Conservation (phyloP, 495 filamentous ascomycete genomes). For the Stereocaulon alpinum region DNA sequence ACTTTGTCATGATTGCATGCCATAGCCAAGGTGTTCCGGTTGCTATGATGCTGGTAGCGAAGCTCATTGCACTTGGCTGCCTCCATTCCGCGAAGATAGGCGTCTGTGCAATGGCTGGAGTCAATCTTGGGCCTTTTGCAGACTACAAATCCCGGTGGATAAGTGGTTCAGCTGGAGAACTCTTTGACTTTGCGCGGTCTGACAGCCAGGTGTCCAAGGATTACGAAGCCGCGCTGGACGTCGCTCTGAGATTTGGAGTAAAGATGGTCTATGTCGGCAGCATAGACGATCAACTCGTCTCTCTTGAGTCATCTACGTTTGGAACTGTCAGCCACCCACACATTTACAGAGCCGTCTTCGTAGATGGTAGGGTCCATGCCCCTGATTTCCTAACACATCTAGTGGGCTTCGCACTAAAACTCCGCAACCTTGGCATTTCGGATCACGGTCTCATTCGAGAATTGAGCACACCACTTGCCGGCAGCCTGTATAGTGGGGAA, state of each 20-base stretch:
- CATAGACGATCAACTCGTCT: constrained; percentile 94
- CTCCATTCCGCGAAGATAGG: constrained; percentile 61
- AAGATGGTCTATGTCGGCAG: constrained; percentile 79
- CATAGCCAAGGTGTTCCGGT: constrained; percentile 96
- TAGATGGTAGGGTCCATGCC: constrained; percentile 85
- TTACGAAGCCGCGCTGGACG: constrained; percentile 65
- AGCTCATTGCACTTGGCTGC: constrained; percentile 71
- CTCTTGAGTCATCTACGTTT: constrained; percentile 83
- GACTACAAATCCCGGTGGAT: constrained; percentile 77
- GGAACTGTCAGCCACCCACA: constrained; percentile 77
- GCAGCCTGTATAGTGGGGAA: constrained; percentile 82
- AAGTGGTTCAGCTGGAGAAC: constrained; percentile 77
- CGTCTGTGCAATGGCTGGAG: constrained; percentile 88
- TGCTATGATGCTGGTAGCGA: constrained; percentile 83
- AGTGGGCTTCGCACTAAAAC: constrained; percentile 83
- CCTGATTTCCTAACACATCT: constrained; percentile 89
- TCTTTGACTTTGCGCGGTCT: constrained; percentile 81
- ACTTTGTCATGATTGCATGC: constrained; percentile 81
- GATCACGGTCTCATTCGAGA: constrained; percentile 93
- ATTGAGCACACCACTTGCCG: constrained; percentile 76
- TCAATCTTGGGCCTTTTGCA: constrained; percentile 84
- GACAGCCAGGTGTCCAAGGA: constrained; percentile 71
- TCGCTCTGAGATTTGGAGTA: constrained; percentile 63
- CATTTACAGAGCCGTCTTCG: constrained; percentile 86
- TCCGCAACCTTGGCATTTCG: constrained; percentile 82